phyloP scores from a whole-genome alignment of 345 rosid genomes.

The Populus deltoides region DNA sequence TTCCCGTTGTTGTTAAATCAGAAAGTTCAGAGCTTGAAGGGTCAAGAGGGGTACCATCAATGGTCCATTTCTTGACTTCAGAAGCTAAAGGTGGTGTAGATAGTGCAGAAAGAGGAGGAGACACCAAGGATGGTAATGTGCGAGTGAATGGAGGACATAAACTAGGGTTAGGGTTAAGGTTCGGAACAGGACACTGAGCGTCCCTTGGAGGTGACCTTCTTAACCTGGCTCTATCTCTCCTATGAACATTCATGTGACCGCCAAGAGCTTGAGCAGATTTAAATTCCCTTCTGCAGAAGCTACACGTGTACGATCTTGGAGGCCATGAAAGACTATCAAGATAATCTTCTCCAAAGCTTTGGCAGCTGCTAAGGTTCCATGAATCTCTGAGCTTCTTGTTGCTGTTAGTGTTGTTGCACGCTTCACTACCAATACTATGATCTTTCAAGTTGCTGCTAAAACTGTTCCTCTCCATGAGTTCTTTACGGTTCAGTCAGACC shows the following conservation, averaged over 20 bases:
- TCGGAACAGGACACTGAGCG: constrained; percentile 49
- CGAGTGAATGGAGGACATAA: constrained; percentile 36
- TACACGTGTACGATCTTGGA: constrained; percentile 88
- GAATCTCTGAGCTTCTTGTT: constrained; percentile 35
- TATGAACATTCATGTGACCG: constrained; percentile 96
- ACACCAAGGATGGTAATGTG: constrained; percentile 22
- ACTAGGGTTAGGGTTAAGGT: constrained; percentile 57
- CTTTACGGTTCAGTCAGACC: constrained; percentile 21
- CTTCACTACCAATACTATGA: constrained; percentile 16
- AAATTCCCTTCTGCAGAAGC: constrained; percentile 91
- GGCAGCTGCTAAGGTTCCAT: constrained; percentile 27
- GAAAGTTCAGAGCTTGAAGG: constrained; percentile 29
- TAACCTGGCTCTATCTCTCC: constrained; percentile 89
- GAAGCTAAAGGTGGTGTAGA: constrained; percentile 43
- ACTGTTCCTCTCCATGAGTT: constrained; percentile 46
- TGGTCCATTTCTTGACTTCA: constrained; percentile 26
- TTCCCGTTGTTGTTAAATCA: constrained; percentile 18
- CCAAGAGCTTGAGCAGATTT: constrained; percentile 98
- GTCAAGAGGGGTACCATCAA: constrained; percentile 17
- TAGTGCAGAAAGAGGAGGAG: constrained; percentile 46
- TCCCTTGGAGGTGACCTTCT: constrained; percentile 55
- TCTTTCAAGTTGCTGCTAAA: constrained; percentile 45
- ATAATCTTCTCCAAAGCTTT: constrained; percentile 51
- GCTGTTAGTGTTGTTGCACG: constrained; percentile 30
- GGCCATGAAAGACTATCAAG: constrained; percentile 83